phyloP scores from a whole-genome alignment of 1,284 basidiomycete species.

The Rhizopogon parksii region DNA sequence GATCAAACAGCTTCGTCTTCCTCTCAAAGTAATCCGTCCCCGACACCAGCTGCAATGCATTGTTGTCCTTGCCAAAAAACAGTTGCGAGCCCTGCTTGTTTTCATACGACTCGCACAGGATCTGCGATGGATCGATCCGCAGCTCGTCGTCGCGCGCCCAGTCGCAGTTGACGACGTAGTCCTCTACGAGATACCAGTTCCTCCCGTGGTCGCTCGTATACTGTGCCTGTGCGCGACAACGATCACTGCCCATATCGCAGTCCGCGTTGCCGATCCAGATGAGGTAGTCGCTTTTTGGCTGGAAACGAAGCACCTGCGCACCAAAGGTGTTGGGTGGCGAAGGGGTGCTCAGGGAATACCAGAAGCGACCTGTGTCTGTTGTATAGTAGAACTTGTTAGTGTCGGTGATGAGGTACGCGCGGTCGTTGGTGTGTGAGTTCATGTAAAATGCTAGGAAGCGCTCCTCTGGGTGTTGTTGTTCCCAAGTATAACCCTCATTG shows the following conservation, averaged over 20 bases:
- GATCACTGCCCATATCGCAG: slow-evolving; percentile 43
- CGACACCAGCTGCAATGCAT: slow-evolving; percentile 74
- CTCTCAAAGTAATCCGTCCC: slow-evolving; percentile 72
- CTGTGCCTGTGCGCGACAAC: slow-evolving; percentile 68
- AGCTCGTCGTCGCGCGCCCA: slow-evolving; percentile 83
- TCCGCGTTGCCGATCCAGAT: slow-evolving; percentile 83
- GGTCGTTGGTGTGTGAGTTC: slow-evolving; percentile 72
- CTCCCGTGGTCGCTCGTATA: slow-evolving; percentile 77
- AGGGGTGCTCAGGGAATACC: slow-evolving; percentile 60
- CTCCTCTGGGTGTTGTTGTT: slow-evolving; percentile 51
- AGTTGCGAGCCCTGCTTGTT: slow-evolving; percentile 81
- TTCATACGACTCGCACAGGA: slow-evolving; percentile 86
- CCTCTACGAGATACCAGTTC: slow-evolving; percentile 72
- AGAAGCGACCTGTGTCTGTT: slow-evolving; percentile 72
- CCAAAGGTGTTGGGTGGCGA: slow-evolving; percentile 75
- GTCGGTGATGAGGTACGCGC: slow-evolving; percentile 86
- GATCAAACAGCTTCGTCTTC: slow-evolving; percentile 75
- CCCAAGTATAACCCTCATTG: slow-evolving; percentile 94
- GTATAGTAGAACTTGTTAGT: slow-evolving; percentile 69
- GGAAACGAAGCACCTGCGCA: slow-evolving; percentile 79
- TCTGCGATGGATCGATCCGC: slow-evolving; percentile 76
- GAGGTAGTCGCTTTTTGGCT: slow-evolving; percentile 79
- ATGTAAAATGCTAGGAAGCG: slow-evolving; percentile 81
- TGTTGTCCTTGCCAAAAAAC: slow-evolving; percentile 47
- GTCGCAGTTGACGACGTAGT: slow-evolving; percentile 87